These are phyloP conservation scores for Blastocystis hominis DNA, from an alignment of 352 stramenopile species.

Conservation along the genomic window DNA sequence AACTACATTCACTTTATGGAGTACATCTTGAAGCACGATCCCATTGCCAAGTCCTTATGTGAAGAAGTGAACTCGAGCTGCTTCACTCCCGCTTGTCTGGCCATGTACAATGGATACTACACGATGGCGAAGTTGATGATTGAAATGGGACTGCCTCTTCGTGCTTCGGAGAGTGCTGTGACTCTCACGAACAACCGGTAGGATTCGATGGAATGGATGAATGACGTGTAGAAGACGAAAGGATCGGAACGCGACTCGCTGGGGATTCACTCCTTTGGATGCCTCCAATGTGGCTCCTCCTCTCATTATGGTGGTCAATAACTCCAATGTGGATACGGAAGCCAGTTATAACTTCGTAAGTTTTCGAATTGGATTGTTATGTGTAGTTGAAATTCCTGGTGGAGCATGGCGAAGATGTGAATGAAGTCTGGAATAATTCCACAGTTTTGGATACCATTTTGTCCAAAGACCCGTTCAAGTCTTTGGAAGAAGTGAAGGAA, in stretches of 20 bases:
- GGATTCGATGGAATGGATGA: not conserved
- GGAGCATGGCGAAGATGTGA: conserved; percentile 14
- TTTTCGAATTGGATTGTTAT: not conserved
- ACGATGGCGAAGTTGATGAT: conserved; percentile 25
- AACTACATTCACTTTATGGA: conserved; percentile 37
- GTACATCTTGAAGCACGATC: conserved; percentile 26
- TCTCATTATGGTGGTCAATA: not conserved
- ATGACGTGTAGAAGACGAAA: not conserved
- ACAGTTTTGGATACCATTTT: conserved; percentile 36
- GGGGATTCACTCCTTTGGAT: not conserved
- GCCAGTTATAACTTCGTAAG: not conserved
- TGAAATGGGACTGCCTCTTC: not conserved
- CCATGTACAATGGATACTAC: conserved; percentile 15
- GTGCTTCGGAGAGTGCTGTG: not conserved
- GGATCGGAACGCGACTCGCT: not conserved
- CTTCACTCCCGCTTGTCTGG: not conserved
- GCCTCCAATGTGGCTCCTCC: not conserved
- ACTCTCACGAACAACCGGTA: not conserved
- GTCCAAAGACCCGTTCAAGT: not conserved
- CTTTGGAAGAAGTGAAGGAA: not conserved
- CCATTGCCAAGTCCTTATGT: conserved; percentile 21
- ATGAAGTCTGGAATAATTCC: not conserved
- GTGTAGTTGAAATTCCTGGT: conserved; percentile 32
- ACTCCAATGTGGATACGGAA: not conserved
- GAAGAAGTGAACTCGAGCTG: not conserved